Base-by-base conservation (phyloP, 2,329 filamentous ascomycete genomes). In the Metarhizium anisopliae region DNA sequence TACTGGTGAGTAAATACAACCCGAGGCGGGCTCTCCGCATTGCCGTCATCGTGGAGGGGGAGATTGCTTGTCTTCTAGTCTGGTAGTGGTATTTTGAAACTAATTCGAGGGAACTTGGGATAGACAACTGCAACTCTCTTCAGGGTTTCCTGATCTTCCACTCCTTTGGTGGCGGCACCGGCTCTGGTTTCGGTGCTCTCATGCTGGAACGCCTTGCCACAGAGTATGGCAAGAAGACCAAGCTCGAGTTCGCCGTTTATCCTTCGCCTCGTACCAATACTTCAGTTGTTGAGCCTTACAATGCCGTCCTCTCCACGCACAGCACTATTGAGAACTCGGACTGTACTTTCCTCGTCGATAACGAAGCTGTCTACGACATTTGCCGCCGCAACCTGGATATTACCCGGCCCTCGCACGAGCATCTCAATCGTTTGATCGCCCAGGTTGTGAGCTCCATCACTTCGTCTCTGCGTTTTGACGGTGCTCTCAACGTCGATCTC, bases 261-360 rank as follows among this genome's bases (percentile, higher is more conserved):
- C 85, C 85, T 61, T 81, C 85, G 55, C 85, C 85, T 59, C 82
- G 83, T 58, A 82, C 86, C 60, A 86, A 85, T 47, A 87, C 84
- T 43, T 82, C 85, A 47, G 84, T 88, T 56, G 85, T 88, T 55
- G 85, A 88, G 77, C 85, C 85, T 35, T 89, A 89, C 77, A 89
- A 89, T 65, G 84, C 85, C 59, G 84, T 88, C 57, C 77, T 89
- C 60, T 86, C 85, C 50, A 88, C 85, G 56, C 85, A 88, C 77
- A 87, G 83, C 77, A 88, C 85, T 58, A 86, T 88, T 59, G 85
- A 88, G 77, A 85, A 88, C 77, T 83, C 85, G n/a, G 85, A 89
- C 76, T 88, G 85, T 70, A 87, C 85, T n/a, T 88, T 89, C 77
- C 75, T 88, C 51, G 85, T 89, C 61, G 85, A 88, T 66, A 89